Base-by-base conservation (phyloP, 306 rosid genomes). In the Benincasa hispida region DNA sequence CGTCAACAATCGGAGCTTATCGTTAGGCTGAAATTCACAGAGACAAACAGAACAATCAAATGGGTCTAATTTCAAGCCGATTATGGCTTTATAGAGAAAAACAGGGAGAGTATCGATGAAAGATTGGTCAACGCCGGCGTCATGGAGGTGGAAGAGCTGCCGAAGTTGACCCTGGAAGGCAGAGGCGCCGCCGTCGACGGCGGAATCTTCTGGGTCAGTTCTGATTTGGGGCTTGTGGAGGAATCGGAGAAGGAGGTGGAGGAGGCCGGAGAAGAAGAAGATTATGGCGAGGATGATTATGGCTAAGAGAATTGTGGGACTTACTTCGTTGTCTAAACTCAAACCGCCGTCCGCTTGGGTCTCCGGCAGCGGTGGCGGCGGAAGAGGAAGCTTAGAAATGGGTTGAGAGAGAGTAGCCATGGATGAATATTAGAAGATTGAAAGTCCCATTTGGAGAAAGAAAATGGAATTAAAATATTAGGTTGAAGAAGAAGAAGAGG, bases 21-120 rank as follows among this genome's bases (percentile, higher is more conserved):
- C 97, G 1, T 89, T 88, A 6, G 87, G 84, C 70, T 95, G 98
- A 74, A 92, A 95, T 79, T 95, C 99, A 74, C 97, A 95, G 58
- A 95, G 83, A 80, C 99, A 95, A n/a, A 95, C 99, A 63, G 96
- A 96, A 57, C 98, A 92, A 73, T 92, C 99, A 79, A 95, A 92
- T 0, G 99, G 97, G 86, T 86, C 84, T 10, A 12, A 21, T 67
- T 95, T 92, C 80, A 88, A 76, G 62, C 98, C 98, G 27, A 88
- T 89, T 61, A 92, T 89, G 61, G 97, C 86, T 56, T 90, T 92
- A 89, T 90, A 95, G 50, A 81, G 80, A 76, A 92, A 95, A 6
- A 95, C 87, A 37, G 97, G 99, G 74, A 95, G 92, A 2, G 92
- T 80, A 70, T 95, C 99, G 61, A 95, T 92, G 84, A 83, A 92